These are phyloP conservation scores for Aquilaria malaccensis DNA, from an alignment of 345 rosid species.

Conservation along the genomic window DNA sequence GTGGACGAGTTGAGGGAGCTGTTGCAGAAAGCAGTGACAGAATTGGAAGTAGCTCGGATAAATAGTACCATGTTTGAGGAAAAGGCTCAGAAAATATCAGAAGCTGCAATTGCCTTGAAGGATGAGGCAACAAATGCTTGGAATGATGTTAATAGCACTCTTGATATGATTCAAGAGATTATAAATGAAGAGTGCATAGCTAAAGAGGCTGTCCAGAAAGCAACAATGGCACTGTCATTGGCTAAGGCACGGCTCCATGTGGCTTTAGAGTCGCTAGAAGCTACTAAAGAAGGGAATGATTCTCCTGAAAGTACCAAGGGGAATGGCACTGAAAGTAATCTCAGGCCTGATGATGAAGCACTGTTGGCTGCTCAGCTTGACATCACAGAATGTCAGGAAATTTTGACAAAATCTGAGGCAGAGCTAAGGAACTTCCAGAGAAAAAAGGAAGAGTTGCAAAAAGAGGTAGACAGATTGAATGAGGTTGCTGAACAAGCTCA, in stretches of 20 bases:
- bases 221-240: constrained; percentile 77
- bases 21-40: constrained; percentile 52
- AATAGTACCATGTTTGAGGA: constrained; percentile 83
- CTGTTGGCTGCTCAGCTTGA: constrained; percentile 54
- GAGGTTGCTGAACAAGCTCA: constrained; percentile 62
- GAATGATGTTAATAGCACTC: constrained; percentile 49
- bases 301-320: constrained; percentile 25
- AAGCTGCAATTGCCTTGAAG: constrained; percentile 76
- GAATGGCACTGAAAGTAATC: constrained; percentile 22
- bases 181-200: constrained; percentile 59
- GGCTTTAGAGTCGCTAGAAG: constrained; percentile 48
- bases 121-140: constrained; percentile 64
- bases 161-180: constrained; percentile 48
- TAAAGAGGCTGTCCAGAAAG: constrained; percentile 68
- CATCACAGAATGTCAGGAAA: constrained; percentile 46
- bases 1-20: constrained; percentile 56
- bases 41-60: constrained; percentile 67
- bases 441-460: constrained; percentile 68
- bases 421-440: constrained; percentile 46
- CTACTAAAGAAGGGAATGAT: constrained; percentile 25
- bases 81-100: constrained; percentile 79
- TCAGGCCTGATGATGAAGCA: constrained; percentile 27
- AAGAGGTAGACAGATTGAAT: constrained; percentile 65
- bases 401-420: constrained; percentile 46
- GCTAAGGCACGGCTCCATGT: constrained; percentile 79